phyloP scores from a whole-genome alignment of 495 filamentous ascomycete species.

The Margaritispora aquatica region DNA sequence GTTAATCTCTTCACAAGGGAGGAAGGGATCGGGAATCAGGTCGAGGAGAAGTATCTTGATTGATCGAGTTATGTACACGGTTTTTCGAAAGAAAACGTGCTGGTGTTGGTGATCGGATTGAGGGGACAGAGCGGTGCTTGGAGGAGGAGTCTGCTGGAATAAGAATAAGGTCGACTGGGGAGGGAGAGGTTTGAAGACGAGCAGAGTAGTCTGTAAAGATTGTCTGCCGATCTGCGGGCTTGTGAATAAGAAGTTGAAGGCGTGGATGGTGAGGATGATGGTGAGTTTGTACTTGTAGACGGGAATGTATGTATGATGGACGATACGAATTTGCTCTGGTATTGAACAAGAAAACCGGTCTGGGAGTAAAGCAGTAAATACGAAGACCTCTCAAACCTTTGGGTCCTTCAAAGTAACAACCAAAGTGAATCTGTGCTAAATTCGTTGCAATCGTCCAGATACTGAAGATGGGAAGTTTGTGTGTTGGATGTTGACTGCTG shows the following conservation, averaged over 20 bases:
- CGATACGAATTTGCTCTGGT: constrained; percentile 22
- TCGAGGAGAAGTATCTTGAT: constrained; percentile 37
- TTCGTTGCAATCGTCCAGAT: constrained; percentile 4
- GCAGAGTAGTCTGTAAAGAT: constrained; percentile 22
- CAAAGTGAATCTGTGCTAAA: too few relatives aligned
- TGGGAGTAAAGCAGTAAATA: constrained; percentile 26
- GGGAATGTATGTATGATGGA: constrained; percentile 8
- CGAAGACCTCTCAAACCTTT: constrained; percentile 28
- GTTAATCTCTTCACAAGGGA: constrained; percentile 30
- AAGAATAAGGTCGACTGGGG: constrained; percentile 16
- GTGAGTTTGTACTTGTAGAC: constrained; percentile 17
- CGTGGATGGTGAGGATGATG: constrained; percentile 20
- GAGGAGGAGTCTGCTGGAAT: constrained; percentile 20
- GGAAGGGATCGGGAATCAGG: constrained; percentile 28
- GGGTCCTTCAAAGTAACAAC: constrained; percentile 18
- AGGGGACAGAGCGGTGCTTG: constrained; percentile 25
- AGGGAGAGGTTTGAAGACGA: constrained; percentile 21
- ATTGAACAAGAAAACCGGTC: constrained; percentile 15
- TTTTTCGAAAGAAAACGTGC: constrained; percentile 86
- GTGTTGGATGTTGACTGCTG: background rate
- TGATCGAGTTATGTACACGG: constrained; percentile 81
- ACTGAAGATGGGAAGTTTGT: background rate
- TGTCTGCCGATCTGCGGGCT: constrained; percentile 23
- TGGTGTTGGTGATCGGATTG: constrained; percentile 51
- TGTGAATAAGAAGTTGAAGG: constrained; percentile 21